phyloP scores from a whole-genome alignment of 2,329 filamentous ascomycete species.

The Monilinia aucupariae region DNA sequence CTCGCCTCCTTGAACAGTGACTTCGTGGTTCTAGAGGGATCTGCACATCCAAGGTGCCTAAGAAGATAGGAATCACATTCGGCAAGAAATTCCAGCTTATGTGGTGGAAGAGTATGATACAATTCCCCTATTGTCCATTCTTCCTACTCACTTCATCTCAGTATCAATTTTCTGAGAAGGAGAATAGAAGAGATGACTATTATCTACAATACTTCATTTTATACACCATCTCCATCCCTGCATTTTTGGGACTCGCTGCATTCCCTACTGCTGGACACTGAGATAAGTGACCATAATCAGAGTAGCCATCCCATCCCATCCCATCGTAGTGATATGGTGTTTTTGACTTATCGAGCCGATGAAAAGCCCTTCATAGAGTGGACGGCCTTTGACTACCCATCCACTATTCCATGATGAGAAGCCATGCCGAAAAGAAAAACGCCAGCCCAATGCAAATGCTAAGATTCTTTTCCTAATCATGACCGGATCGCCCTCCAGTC shows the following conservation, averaged over 20 bases:
- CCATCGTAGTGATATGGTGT: constrained; percentile 2
- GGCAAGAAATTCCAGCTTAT: not conserved
- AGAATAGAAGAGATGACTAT: not conserved
- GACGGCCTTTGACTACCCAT: not conserved
- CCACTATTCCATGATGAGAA: not conserved
- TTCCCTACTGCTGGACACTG: not conserved
- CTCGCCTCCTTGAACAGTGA: not conserved
- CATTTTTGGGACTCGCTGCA: not conserved
- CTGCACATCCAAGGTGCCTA: not conserved
- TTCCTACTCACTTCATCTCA: too few species aligned
- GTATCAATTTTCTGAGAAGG: not conserved
- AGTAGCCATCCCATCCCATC: not conserved
- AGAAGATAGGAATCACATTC: not conserved
- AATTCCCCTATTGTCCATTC: not conserved
- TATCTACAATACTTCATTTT: constrained; percentile 1
- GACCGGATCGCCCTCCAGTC: not conserved
- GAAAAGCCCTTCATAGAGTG: not conserved
- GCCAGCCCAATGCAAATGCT: constrained; percentile 10
- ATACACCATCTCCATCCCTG: not conserved
- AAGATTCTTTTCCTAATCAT: not conserved
- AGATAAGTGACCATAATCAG: not conserved
- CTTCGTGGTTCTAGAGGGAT: too few species aligned
- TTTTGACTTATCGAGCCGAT: not conserved
- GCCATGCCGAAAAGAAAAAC: not conserved
- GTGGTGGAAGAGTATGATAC: constrained; percentile 1